phyloP scores from a whole-genome alignment of 352 stramenopile genomes.

The Pythium grandisporangium region DNA sequence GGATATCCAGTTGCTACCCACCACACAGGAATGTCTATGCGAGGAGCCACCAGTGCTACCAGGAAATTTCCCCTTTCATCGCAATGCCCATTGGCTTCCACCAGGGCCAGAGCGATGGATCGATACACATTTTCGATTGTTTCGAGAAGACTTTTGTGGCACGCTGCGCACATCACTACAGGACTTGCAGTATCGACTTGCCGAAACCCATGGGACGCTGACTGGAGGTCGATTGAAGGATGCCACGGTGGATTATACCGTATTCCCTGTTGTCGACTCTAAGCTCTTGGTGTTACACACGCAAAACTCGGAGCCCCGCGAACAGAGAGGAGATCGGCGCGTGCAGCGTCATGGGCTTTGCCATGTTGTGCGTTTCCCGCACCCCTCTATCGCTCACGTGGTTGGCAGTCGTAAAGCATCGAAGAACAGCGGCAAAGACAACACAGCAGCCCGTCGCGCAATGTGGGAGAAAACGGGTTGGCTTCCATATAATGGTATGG shows the following conservation, averaged over 20 bases:
- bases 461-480: slow-evolving; percentile 27
- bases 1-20: slow-evolving; percentile 25
- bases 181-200: slow-evolving; percentile 16
- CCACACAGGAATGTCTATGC: slow-evolving; percentile 22
- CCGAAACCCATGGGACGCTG: neutral
- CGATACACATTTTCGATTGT: slow-evolving; percentile 35
- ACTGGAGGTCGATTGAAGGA: slow-evolving; percentile 2
- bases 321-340: no score
- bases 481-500: slow-evolving; percentile 21
- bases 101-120: slow-evolving; percentile 27
- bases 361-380: no score
- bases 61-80: slow-evolving; percentile 25
- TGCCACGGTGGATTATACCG: slow-evolving; percentile 3
- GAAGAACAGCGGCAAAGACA: no score
- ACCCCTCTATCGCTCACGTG: no score
- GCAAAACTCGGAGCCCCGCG: no score
- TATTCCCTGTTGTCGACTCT: no score
- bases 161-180: slow-evolving; percentile 24
- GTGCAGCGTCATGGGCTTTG: no score
- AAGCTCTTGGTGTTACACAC: no score
- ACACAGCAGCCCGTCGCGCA: no score
- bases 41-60: slow-evolving; percentile 16
- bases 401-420: no score
- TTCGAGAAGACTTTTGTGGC: slow-evolving; percentile 27
- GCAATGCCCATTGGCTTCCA: slow-evolving; percentile 27